phyloP scores from a whole-genome alignment of 208 protist genomes.

The Trypanosoma boissoni region DNA sequence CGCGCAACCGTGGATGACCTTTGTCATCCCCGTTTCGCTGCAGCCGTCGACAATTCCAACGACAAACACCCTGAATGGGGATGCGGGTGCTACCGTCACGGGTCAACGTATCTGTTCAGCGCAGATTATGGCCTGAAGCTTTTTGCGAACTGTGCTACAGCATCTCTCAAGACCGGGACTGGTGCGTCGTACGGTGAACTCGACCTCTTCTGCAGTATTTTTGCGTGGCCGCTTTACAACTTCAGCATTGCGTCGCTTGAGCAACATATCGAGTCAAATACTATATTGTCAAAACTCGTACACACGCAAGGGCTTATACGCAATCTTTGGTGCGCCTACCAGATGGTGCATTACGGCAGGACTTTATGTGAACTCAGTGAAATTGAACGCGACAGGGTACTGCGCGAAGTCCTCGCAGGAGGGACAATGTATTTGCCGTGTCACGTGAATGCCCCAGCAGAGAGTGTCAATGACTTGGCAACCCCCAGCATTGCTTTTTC shows the following conservation, averaged over 20 bases:
- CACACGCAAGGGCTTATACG: slow-evolving; percentile 50
- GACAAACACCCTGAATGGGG: not conserved
- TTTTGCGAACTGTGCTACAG: slow-evolving; percentile 35
- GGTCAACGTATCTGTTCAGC: slow-evolving; percentile 59
- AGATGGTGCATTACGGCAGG: slow-evolving; percentile 26
- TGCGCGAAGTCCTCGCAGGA: too few species aligned
- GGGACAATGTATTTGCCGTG: too few species aligned
- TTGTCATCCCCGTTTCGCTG: slow-evolving; percentile 9
- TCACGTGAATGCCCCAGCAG: too few species aligned
- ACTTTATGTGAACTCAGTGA: slow-evolving; percentile 10
- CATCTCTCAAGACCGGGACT: slow-evolving; percentile 10
- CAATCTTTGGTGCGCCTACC: slow-evolving; percentile 69
- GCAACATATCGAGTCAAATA: slow-evolving; percentile 49
- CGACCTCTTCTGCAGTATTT: slow-evolving; percentile 66
- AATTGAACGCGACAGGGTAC: too few species aligned
- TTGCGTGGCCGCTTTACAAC: slow-evolving; percentile 73
- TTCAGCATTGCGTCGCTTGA: slow-evolving; percentile 32
- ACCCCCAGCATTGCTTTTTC: slow-evolving; percentile 4
- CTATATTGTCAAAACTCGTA: slow-evolving; percentile 61
- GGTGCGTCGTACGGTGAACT: slow-evolving; percentile 28
- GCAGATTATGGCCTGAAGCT: slow-evolving; percentile 54
- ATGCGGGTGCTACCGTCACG: slow-evolving; percentile 5
- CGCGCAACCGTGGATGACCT: too few species aligned
- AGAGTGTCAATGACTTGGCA: too few species aligned
- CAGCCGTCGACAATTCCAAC: slow-evolving; percentile 9